Base-by-base conservation (phyloP, 495 filamentous ascomycete genomes). In the Parachaetomium inaequale region DNA sequence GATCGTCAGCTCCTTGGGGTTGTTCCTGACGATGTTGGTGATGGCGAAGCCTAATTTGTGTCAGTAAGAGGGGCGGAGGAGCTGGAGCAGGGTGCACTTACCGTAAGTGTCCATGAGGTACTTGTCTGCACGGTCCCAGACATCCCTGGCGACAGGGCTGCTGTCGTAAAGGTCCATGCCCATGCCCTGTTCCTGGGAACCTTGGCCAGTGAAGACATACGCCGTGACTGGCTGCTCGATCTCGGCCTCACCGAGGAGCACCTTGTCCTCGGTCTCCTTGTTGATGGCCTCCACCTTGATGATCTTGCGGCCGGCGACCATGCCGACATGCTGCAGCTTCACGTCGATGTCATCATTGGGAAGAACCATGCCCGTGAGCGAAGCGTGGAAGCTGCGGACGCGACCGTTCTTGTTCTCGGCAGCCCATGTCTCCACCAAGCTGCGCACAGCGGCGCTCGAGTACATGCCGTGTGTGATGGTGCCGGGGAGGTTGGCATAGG, bases 391-490 rank as follows among this genome's bases (percentile, higher is more conserved):
- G 68, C 93, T 96, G 66, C 94, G 87, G 50, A 99, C 95, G 64
- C 95, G 94, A 54, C 95, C 93, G 65, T 97, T 86, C 72, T 97
- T 93, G 79, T 98, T 99, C 79, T 98, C 94, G 19, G 94, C 95
- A 29, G 94, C 95, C 95, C 94, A 98, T 12, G 93, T 97, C 81
- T 98, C 94, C 7, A 99, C 93, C n/a, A 97, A 78, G 74, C 91
- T 92, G 55, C 94, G 88, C n/a, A 98, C 94, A 23, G 95, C 92
- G 56, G 94, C 94, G 77, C 93, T 97, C 6, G 92, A 91, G 82
- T 98, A 99, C 94, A 99, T 99, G 62, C 94, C 94, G 73, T 99
- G 93, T 2, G 93, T 97, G 73, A 98, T 98, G 31, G 93, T 98
- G 36, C 93, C 93, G 0, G 90, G 91, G 21, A 99, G 85, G 74